Conservation (phyloP, 2,329 filamentous ascomycete genomes). For the Curvularia verruculosa region DNA sequence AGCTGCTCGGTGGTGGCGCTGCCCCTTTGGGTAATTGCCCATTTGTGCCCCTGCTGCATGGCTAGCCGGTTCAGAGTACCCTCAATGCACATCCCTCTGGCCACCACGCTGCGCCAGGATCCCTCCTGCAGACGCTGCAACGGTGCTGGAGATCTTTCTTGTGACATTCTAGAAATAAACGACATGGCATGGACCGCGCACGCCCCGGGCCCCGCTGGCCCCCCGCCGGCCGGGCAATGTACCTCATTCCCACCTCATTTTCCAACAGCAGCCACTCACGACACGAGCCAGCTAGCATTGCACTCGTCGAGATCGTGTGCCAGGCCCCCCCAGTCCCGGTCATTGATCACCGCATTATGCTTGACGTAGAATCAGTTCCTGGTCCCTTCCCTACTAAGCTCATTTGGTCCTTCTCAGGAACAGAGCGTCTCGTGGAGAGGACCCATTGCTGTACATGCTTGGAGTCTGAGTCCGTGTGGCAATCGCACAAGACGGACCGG, state of each 20-base stretch:
- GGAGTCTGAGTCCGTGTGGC: conserved; percentile 51
- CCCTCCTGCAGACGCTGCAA: conserved; percentile 46
- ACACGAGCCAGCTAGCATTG: conserved; percentile 47
- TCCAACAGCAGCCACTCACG: conserved; percentile 50
- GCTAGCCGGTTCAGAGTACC: conserved; percentile 42
- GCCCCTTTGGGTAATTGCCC: conserved; percentile 41
- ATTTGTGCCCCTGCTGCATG: conserved; percentile 36
- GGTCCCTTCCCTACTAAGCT: conserved; percentile 52
- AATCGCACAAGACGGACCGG: conserved; percentile 49
- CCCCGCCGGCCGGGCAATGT: conserved; percentile 41
- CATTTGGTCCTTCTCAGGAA: conserved; percentile 51
- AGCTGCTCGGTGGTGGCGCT: conserved; percentile 42
- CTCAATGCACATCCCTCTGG: conserved; percentile 47
- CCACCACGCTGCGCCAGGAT: conserved; percentile 46
- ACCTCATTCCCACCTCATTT: conserved; percentile 47
- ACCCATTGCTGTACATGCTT: conserved; percentile 48
- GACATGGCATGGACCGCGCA: conserved; percentile 39
- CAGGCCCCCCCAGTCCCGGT: conserved; percentile 46
- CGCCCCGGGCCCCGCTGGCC: conserved; percentile 31
- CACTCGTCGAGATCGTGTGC: conserved; percentile 48
- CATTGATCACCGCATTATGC: conserved; percentile 55
- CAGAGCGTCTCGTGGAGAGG: conserved; percentile 51
- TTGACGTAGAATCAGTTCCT: conserved; percentile 51
- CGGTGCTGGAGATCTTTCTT: conserved; percentile 51
- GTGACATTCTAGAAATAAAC: conserved; percentile 52